These are phyloP conservation scores for Plasmodium coatneyi DNA, from an alignment of 169 alveolate species.

Conservation along the genomic window DNA sequence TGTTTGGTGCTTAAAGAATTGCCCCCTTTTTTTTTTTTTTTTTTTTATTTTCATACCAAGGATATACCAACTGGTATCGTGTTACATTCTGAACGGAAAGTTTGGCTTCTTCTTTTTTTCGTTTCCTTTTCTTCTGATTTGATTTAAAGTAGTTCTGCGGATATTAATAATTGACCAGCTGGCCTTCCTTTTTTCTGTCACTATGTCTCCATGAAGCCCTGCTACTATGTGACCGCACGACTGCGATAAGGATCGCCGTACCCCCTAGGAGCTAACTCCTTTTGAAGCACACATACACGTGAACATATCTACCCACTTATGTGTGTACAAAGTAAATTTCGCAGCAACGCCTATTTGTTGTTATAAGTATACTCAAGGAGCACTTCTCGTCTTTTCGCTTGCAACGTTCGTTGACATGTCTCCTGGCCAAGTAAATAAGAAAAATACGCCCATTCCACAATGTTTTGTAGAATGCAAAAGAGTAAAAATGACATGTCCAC, in stretches of 20 bases:
- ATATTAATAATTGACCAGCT: neutral
- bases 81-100: neutral
- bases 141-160: neutral
- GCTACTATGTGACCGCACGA: neutral
- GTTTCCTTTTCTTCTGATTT: neutral
- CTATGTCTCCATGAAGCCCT: neutral
- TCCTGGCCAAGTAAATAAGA: slow-evolving; percentile 74
- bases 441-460: slow-evolving; percentile 38
- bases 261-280: neutral
- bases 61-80: neutral
- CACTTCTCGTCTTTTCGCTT: neutral
- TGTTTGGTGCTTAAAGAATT: neutral
- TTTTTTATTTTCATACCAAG: neutral
- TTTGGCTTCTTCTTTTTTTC: neutral
- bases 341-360: neutral
- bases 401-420: slow-evolving; percentile 66
- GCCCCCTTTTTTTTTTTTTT: slow-evolving; percentile 1
- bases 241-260: neutral
- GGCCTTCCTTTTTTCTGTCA: neutral
- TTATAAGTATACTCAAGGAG: neutral
- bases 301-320: neutral
- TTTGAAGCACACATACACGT: neutral
- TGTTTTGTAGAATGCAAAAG: slow-evolving; percentile 62
- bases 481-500: slow-evolving; percentile 7
- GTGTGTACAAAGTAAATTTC: neutral